Evolutionary conservation across 768 basidiomycete genomes (phyloP).

Genomic region (Sistotremastrum niveocremeum): DNA sequence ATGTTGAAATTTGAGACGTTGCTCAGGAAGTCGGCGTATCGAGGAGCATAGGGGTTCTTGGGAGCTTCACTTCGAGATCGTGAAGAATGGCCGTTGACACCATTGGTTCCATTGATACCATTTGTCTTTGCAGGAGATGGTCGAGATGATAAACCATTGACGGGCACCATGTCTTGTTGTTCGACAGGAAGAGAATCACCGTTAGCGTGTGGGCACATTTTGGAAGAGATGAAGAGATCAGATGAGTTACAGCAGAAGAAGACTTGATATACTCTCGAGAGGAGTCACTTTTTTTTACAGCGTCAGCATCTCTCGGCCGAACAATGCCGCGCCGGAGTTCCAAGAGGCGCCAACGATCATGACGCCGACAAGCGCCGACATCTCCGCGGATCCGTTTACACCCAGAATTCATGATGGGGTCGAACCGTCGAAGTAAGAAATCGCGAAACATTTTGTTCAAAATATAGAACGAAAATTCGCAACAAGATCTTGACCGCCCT

Average conservation of each 20-base stretch:
- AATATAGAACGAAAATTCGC: no score
- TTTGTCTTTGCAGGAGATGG: slow-evolving; percentile 24
- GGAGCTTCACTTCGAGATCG: slow-evolving; percentile 17
- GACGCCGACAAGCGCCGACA: no score
- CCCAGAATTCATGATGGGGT: no score
- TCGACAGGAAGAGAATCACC: slow-evolving; percentile 31
- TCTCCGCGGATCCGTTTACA: neutral
- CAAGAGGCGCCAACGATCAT: no score
- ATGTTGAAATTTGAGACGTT: slow-evolving; percentile 92
- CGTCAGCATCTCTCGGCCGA: neutral
- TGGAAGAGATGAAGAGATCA: neutral
- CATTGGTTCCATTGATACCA: slow-evolving; percentile 27
- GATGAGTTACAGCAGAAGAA: neutral
- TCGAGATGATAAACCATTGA: slow-evolving; percentile 32
- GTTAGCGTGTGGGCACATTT: slow-evolving; percentile 54
- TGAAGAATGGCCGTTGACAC: slow-evolving; percentile 20
- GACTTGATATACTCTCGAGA: neutral
- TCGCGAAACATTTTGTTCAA: no score
- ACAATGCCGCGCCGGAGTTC: no score
- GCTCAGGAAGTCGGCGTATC: slow-evolving; percentile 86
- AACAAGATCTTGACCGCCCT: no score
- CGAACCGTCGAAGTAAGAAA: no score
- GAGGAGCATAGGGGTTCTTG: slow-evolving; percentile 74
- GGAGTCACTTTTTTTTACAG: neutral
- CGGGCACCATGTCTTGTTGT: slow-evolving; percentile 55